These are phyloP conservation scores for Stagonosporopsis tanaceti DNA, from an alignment of 2,329 filamentous ascomycete species.

Conservation along the genomic window DNA sequence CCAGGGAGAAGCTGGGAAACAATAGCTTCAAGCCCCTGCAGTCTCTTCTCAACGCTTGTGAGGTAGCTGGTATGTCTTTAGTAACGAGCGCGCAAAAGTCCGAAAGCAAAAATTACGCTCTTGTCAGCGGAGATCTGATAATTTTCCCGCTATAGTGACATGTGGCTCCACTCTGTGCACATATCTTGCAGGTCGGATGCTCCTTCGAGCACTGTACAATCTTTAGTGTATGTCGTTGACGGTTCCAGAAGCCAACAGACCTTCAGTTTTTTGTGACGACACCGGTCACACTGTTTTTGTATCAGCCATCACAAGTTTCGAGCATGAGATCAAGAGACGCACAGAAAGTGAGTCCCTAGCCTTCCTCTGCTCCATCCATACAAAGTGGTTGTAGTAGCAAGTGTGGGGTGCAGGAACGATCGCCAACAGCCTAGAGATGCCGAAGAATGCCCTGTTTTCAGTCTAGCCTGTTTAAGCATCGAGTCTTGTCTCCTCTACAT, in stretches of 20 bases:
- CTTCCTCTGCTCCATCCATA: constrained; percentile 38
- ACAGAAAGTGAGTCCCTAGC: constrained; percentile 27
- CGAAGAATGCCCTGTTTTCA: constrained; percentile 2
- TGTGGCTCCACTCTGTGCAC: constrained; percentile 27
- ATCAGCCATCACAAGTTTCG: constrained; percentile 10
- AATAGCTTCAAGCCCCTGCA: constrained; percentile 29
- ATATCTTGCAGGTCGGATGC: constrained; percentile 30
- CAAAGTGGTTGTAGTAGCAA: constrained; percentile 5
- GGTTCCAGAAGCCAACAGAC: constrained; percentile 2
- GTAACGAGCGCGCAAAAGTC: background rate
- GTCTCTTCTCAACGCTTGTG: constrained; percentile 33
- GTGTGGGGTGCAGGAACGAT: constrained; percentile 12
- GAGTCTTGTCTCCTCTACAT: background rate
- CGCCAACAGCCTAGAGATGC: background rate
- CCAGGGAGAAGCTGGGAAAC: constrained; percentile 32
- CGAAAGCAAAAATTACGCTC: constrained; percentile 19
- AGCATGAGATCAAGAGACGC: constrained; percentile 1
- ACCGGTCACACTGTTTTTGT: constrained; percentile 30
- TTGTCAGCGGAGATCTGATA: constrained; percentile 34
- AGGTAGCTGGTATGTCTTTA: constrained; percentile 24
- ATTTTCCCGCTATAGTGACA: constrained; percentile 39
- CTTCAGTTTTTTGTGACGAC: constrained; percentile 37
- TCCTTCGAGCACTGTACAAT: constrained; percentile 34
- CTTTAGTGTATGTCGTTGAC: background rate
- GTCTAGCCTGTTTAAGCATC: constrained; percentile 5